A percentile compares a stretch with the other conserved stretches of the same genome.
Evolutionary conservation across 108 stramenopile genomes (phyloP).

Genomic region (Mediolabrus comicus): DNA sequence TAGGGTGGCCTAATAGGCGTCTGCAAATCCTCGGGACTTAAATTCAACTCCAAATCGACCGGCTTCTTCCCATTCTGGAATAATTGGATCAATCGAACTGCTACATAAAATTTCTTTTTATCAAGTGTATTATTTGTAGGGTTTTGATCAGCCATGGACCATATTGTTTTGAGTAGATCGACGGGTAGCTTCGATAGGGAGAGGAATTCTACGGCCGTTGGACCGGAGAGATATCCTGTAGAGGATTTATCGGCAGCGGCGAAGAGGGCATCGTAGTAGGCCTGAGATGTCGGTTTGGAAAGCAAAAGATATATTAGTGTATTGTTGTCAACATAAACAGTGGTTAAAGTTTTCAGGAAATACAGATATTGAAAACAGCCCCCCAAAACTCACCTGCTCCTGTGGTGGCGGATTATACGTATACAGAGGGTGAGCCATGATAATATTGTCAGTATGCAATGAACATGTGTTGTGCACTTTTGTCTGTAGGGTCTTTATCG

Average conservation of each 20-base stretch:
- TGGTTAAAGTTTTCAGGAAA: no score
- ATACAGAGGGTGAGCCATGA: background rate
- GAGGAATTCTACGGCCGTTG: slow-evolving; percentile 86
- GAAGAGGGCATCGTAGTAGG: slow-evolving; percentile 86
- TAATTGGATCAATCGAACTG: slow-evolving; percentile 82
- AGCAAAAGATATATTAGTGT: background rate
- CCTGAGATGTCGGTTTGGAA: slow-evolving; percentile 30
- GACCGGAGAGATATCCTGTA: slow-evolving; percentile 67
- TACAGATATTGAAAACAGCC: no score
- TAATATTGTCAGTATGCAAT: no score
- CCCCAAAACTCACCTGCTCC: background rate
- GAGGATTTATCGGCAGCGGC: slow-evolving; percentile 63
- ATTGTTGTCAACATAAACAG: background rate
- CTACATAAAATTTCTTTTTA: slow-evolving; percentile 66
- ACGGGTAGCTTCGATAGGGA: slow-evolving; percentile 80
- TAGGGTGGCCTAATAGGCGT: slow-evolving; percentile 48
- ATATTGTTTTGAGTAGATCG: slow-evolving; percentile 80
- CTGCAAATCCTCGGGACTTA: slow-evolving; percentile 38
- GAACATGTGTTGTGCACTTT: no score
- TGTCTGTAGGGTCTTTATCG: no score
- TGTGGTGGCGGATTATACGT: background rate
- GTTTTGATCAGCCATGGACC: slow-evolving; percentile 79
- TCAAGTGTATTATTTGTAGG: slow-evolving; percentile 65
- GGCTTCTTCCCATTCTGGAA: slow-evolving; percentile 79
- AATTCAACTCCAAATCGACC: slow-evolving; percentile 55